Conservation (phyloP, 1,139 yeast genomes). For the Sugiyamaella xylanicola region DNA sequence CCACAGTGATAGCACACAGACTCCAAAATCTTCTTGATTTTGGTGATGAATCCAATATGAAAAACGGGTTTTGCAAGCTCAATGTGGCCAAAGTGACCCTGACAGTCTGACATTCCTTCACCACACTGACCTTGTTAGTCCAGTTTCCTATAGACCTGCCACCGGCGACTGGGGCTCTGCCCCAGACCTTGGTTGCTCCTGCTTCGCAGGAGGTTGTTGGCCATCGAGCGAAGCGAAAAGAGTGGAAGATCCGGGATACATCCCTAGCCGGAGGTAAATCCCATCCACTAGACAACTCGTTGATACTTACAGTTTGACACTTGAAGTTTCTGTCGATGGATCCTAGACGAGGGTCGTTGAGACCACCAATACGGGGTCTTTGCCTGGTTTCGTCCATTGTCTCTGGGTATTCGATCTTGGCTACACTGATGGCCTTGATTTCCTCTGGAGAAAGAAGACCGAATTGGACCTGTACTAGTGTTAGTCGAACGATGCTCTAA, state of each 20-base stretch:
- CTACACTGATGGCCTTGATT: constrained; percentile 93
- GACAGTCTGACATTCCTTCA: constrained; percentile 98
- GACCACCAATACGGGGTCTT: constrained; percentile 94
- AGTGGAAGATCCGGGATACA: too few relatives aligned
- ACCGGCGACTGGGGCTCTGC: not conserved
- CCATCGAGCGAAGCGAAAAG: too few relatives aligned
- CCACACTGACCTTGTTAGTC: constrained; percentile 58
- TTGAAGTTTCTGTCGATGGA: constrained; percentile 95
- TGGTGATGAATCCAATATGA: constrained; percentile 89
- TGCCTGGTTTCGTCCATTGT: constrained; percentile 97
- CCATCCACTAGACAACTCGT: too few relatives aligned
- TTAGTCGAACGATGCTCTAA: constrained; percentile 10
- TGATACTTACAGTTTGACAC: constrained; percentile 81
- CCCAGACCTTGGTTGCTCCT: not conserved
- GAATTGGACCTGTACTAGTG: constrained; percentile 68
- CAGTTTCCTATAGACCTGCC: too few relatives aligned
- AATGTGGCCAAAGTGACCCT: constrained; percentile 99
- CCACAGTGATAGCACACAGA: constrained; percentile 99
- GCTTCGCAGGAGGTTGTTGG: not conserved
- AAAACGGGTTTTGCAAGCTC: constrained; percentile 98
- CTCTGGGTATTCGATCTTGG: constrained; percentile 96
- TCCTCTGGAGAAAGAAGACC: constrained; percentile 98
- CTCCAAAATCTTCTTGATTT: constrained; percentile 93
- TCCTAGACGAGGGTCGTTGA: constrained; percentile 95
- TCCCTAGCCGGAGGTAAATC: too few relatives aligned